These are phyloP conservation scores for Cyclocybe cylindracea DNA, from an alignment of 768 basidiomycete species.

Conservation along the genomic window DNA sequence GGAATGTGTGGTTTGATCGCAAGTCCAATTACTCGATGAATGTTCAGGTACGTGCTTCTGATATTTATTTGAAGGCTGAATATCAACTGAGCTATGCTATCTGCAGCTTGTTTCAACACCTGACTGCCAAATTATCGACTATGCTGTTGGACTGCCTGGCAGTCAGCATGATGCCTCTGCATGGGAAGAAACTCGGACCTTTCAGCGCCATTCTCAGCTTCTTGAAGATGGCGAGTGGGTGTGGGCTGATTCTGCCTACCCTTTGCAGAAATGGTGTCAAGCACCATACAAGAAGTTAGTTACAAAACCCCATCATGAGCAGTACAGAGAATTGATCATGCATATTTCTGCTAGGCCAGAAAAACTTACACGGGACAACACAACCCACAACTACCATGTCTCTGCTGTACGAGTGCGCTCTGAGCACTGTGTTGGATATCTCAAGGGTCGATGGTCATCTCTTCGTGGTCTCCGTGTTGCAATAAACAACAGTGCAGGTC, in stretches of 20 bases:
- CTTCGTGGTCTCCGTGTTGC: constrained; percentile 21
- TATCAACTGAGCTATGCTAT: not conserved
- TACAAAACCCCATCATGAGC: not conserved
- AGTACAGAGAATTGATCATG: not conserved
- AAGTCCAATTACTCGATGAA: constrained; percentile 4
- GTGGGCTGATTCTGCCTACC: constrained; percentile 42
- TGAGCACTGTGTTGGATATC: constrained; percentile 29
- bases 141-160: constrained; percentile 30
- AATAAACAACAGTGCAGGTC: constrained; percentile 18
- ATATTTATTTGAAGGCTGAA: constrained; percentile 4
- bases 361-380: constrained; percentile 16
- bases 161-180: constrained; percentile 38
- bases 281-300: constrained; percentile 18
- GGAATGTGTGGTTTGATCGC: not conserved
- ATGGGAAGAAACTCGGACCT: constrained; percentile 23
- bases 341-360: constrained; percentile 16
- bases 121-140: constrained; percentile 35
- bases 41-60: constrained; percentile 1
- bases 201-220: constrained; percentile 19
- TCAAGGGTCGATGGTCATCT: constrained; percentile 30
- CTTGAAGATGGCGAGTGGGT: constrained; percentile 28
- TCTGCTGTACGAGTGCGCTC: constrained; percentile 26
- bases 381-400: constrained; percentile 23
- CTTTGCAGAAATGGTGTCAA: constrained; percentile 16
- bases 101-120: constrained; percentile 26